Percentiles rank a stretch among this genome's conserved stretches.
These are phyloP conservation scores for Chaetomium sp. DNA, from an alignment of 2,329 filamentous ascomycete genomes.

Conservation along the genomic window DNA sequence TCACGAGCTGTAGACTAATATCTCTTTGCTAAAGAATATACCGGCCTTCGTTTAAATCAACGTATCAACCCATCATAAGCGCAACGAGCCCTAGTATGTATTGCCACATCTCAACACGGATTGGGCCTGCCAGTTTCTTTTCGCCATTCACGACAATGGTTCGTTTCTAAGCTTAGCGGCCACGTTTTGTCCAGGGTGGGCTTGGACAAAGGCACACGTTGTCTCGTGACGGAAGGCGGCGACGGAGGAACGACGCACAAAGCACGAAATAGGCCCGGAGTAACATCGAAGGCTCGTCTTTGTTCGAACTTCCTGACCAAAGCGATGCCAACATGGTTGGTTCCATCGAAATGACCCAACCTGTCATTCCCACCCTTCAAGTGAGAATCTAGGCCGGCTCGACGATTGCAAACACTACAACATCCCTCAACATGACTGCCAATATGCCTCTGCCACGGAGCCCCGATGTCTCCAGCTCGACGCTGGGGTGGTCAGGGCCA, in stretches of 20 bases:
- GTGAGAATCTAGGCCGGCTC: neutral
- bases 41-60: neutral
- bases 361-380: neutral
- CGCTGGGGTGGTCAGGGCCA: neutral
- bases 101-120: neutral
- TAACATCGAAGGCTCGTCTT: slow-evolving; percentile 8
- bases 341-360: neutral
- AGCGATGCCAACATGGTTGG: neutral
- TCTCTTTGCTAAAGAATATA: neutral
- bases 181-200: neutral
- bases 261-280: slow-evolving; percentile 11
- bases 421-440: neutral
- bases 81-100: neutral
- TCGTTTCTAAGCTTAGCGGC: neutral
- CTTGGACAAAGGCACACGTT: slow-evolving; percentile 15
- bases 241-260: slow-evolving; percentile 10
- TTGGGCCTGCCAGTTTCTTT: neutral
- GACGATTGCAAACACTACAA: neutral
- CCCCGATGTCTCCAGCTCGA: slow-evolving; percentile 10
- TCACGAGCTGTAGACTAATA: slow-evolving; percentile 11
- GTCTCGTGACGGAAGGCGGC: slow-evolving; percentile 6
- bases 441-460: slow-evolving; percentile 8
- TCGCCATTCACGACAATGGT: neutral
- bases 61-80: neutral
- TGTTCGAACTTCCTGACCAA: neutral